These are phyloP conservation scores for Mycena polygramma DNA, from an alignment of 768 basidiomycete genomes.

Conservation along the genomic window DNA sequence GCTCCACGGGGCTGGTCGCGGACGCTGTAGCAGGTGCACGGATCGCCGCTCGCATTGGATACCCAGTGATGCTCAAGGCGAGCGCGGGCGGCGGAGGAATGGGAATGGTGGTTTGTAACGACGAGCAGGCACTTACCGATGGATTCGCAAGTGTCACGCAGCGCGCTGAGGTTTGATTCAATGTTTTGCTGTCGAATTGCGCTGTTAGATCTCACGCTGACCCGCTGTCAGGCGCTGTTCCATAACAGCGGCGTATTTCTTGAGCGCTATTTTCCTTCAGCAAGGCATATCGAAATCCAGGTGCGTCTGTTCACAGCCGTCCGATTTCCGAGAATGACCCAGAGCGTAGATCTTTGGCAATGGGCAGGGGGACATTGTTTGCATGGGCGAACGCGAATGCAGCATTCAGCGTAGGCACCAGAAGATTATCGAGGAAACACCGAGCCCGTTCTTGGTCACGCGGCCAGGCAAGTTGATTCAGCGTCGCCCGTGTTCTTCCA, in stretches of 20 bases:
- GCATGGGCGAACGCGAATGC: slow-evolving; percentile 80
- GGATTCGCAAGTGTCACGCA: slow-evolving; percentile 53
- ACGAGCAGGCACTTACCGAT: slow-evolving; percentile 52
- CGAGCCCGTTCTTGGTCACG: slow-evolving; percentile 66
- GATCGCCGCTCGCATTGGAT: slow-evolving; percentile 61
- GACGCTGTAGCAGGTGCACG: slow-evolving; percentile 29
- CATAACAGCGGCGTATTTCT: slow-evolving; percentile 65
- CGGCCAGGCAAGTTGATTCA: slow-evolving; percentile 57
- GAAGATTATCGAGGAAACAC: slow-evolving; percentile 80
- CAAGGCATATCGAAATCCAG: slow-evolving; percentile 78
- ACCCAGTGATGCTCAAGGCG: slow-evolving; percentile 76
- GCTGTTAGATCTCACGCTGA: too few species aligned
- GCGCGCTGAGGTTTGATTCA: slow-evolving; percentile 57
- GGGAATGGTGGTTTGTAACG: slow-evolving; percentile 69
- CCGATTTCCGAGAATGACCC: background rate
- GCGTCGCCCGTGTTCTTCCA: background rate
- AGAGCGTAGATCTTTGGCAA: slow-evolving; percentile 72
- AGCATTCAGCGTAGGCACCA: slow-evolving; percentile 78
- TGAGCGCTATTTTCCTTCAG: slow-evolving; percentile 68
- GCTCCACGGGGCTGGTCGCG: slow-evolving; percentile 62
- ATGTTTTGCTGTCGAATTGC: too few species aligned
- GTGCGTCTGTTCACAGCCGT: slow-evolving; percentile 43
- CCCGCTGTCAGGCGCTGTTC: slow-evolving; percentile 58
- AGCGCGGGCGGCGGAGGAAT: slow-evolving; percentile 80
- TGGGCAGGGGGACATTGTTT: slow-evolving; percentile 67